Evolutionary conservation across 805 yeast species (phyloP).

Genomic region (Candida ipomoeae): DNA sequence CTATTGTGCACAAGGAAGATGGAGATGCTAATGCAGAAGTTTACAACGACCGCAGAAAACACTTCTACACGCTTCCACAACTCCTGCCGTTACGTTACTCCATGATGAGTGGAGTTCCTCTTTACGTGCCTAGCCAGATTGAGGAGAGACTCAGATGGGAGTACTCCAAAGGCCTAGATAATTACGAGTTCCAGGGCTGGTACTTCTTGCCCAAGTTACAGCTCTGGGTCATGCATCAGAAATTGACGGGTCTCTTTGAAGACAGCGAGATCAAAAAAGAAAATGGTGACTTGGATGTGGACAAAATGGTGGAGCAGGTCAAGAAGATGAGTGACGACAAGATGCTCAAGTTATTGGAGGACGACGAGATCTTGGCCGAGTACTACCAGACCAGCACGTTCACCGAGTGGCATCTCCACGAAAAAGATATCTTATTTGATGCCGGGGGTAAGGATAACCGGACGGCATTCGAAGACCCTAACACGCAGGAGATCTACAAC

Average conservation of each 20-base stretch:
- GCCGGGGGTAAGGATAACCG: conserved; percentile 9
- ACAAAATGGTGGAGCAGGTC: conserved; percentile 16
- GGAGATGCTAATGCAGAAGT: conserved; percentile 12
- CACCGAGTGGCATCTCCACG: conserved; percentile 20
- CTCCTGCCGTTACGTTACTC: conserved; percentile 19
- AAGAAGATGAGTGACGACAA: conserved; percentile 25
- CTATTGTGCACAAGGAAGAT: conserved; percentile 10
- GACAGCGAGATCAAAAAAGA: conserved; percentile 4
- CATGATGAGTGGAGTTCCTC: conserved; percentile 19
- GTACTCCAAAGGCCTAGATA: conserved; percentile 15
- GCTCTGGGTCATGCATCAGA: conserved; percentile 19
- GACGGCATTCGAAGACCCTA: background rate
- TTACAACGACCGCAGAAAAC: conserved; percentile 18
- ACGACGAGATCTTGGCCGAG: conserved; percentile 19
- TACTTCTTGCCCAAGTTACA: conserved; percentile 16
- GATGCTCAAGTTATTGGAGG: conserved; percentile 19
- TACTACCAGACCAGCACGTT: conserved; percentile 18
- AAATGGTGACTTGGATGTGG: conserved; percentile 3
- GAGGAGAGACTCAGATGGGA: conserved; percentile 18
- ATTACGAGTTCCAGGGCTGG: conserved; percentile 12
- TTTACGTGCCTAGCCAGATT: conserved; percentile 15
- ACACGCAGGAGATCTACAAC: conserved; percentile 1
- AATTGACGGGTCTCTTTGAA: conserved; percentile 11
- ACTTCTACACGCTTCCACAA: conserved; percentile 17
- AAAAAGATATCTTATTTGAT: conserved; percentile 17